Percentiles rank a stretch among this genome's conserved stretches.
These are phyloP conservation scores for Antitrichia curtipendula DNA, from an alignment of 225 moss, liverwort and hornwort genomes.

Conservation along the genomic window DNA sequence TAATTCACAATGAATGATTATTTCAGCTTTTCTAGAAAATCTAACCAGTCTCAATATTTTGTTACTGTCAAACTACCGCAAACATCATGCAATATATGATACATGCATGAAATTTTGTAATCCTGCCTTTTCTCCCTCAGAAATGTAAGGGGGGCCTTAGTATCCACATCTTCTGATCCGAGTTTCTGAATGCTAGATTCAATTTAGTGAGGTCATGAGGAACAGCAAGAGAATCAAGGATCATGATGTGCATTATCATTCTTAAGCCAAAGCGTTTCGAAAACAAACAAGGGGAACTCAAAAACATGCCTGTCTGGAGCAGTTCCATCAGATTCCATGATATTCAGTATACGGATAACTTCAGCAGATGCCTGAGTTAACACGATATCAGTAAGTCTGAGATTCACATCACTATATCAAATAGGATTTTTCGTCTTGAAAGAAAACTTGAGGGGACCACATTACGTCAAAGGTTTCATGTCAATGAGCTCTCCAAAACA, in stretches of 20 bases:
- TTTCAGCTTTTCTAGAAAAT: background rate
- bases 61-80: background rate
- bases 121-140: background rate
- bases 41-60: background rate
- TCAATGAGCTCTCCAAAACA: background rate
- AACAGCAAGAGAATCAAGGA: background rate
- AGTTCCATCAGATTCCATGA: slow-evolving; percentile 37
- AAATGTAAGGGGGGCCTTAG: background rate
- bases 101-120: background rate
- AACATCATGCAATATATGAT: background rate
- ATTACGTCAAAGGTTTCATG: background rate
- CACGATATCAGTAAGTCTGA: background rate
- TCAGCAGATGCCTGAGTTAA: slow-evolving; percentile 27
- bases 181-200: background rate
- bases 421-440: background rate
- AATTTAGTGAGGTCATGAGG: background rate
- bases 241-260: background rate
- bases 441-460: background rate
- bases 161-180: background rate
- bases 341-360: slow-evolving; percentile 25
- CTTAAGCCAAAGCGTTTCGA: background rate
- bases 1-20: background rate
- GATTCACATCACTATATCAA: background rate
- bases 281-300: background rate
- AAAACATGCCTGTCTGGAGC: slow-evolving; percentile 36